phyloP scores from a whole-genome alignment of 768 basidiomycete genomes.

The Termitomyces sp. region DNA sequence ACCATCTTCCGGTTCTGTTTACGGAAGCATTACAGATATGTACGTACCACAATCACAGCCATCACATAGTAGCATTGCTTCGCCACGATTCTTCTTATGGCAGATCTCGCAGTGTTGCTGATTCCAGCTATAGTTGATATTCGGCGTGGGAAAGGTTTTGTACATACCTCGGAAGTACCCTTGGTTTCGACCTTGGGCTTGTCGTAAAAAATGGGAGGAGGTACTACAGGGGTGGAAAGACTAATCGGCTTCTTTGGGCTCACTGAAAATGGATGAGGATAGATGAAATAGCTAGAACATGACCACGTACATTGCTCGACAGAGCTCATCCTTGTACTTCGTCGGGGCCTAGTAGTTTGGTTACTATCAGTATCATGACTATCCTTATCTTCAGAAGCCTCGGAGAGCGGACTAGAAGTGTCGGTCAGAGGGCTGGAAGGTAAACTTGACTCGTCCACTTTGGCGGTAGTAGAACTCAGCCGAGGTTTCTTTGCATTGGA shows the following conservation, averaged over 20 bases:
- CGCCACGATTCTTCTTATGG: slow-evolving; percentile 79
- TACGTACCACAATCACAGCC: slow-evolving; percentile 41
- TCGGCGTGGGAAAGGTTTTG: slow-evolving; percentile 21
- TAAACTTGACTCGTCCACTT: slow-evolving; percentile 46
- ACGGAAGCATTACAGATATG: neutral
- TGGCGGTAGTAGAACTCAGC: slow-evolving; percentile 28
- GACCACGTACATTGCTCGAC: slow-evolving; percentile 43
- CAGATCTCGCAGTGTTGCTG: slow-evolving; percentile 93
- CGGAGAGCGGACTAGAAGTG: slow-evolving; percentile 73
- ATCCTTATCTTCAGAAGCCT: slow-evolving; percentile 75
- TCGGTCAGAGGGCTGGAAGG: slow-evolving; percentile 75
- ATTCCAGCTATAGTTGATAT: slow-evolving; percentile 18
- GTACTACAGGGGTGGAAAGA: slow-evolving; percentile 26
- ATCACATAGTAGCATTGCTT: slow-evolving; percentile 78
- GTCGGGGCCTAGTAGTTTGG: slow-evolving; percentile 36
- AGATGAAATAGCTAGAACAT: slow-evolving; percentile 8
- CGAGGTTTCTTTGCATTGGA: slow-evolving; percentile 20
- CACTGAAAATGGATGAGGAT: slow-evolving; percentile 15
- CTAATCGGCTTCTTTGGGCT: slow-evolving; percentile 31
- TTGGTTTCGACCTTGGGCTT: slow-evolving; percentile 36
- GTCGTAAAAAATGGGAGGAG: slow-evolving; percentile 45
- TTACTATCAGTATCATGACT: slow-evolving; percentile 46
- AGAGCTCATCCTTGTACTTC: slow-evolving; percentile 47
- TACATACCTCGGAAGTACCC: slow-evolving; percentile 49
- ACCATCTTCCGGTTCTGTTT: neutral